These are phyloP conservation scores for Trichaptum fuscoviolaceum DNA, from an alignment of 768 basidiomycete species.

Conservation along the genomic window DNA sequence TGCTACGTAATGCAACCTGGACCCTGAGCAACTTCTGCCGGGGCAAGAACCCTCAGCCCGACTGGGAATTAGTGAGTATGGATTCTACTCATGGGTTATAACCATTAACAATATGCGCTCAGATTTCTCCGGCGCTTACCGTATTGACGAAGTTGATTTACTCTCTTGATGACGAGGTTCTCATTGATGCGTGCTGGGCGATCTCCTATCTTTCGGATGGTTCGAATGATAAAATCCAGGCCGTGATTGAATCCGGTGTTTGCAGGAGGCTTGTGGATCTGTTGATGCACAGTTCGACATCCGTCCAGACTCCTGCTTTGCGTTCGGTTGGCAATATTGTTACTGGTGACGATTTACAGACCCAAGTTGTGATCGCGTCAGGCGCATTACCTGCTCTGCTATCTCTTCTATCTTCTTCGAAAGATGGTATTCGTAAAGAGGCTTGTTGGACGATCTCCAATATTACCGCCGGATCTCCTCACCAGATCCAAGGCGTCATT, in stretches of 20 bases:
- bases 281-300: conserved; percentile 90
- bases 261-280: conserved; percentile 96
- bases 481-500: conserved; percentile 95
- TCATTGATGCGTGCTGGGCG: conserved; percentile 99
- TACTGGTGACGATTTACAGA: conserved; percentile 98
- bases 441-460: conserved; percentile 99
- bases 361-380: conserved; percentile 97
- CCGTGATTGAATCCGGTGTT: conserved; percentile 97
- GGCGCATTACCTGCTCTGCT: conserved; percentile 95
- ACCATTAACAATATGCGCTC: conserved; percentile 11
- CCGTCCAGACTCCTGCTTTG: conserved; percentile 96
- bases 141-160: conserved; percentile 98
- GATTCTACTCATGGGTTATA: conserved; percentile 8
- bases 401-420: conserved; percentile 88
- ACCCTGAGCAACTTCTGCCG: conserved; percentile 99
- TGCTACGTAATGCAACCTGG: conserved; percentile 99
- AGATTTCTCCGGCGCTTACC: conserved; percentile 98
- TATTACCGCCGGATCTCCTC: conserved; percentile 93
- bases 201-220: conserved; percentile 99
- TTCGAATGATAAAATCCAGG: conserved; percentile 99
- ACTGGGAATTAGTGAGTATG: conserved; percentile 85
- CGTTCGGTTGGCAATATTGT: conserved; percentile 99
- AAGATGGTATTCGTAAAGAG: conserved; percentile 98
- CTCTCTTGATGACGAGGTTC: conserved; percentile 96
- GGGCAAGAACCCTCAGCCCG: conserved; percentile 96